phyloP scores from a whole-genome alignment of 2,329 filamentous ascomycete species.

The Diaporthe velutina region DNA sequence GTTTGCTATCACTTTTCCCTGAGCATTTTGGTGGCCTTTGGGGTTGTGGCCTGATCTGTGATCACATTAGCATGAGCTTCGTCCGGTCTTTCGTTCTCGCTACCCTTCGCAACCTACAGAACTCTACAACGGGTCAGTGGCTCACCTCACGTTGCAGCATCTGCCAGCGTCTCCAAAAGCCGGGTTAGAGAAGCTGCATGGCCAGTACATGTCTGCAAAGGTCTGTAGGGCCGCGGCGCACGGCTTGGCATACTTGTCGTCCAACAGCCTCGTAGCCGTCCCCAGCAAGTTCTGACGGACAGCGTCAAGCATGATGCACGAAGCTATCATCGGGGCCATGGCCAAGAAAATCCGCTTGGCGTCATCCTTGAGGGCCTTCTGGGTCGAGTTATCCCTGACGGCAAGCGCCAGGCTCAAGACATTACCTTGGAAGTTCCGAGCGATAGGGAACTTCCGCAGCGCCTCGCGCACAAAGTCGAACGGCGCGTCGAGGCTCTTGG shows the following conservation, averaged over 20 bases:
- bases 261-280: constrained; percentile 23
- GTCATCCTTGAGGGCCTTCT: not conserved
- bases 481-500: constrained; percentile 2
- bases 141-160: constrained; percentile 25
- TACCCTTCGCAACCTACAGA: rapidly evolving
- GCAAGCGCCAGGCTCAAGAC: constrained; percentile 1
- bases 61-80: not conserved
- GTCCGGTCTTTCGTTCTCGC: not conserved
- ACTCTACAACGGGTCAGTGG: not conserved
- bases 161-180: not conserved
- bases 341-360: not conserved
- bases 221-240: not conserved
- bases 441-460: constrained; percentile 11
- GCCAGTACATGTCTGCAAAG: constrained; percentile 17
- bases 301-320: constrained; percentile 6
- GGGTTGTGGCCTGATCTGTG: constrained; percentile 20
- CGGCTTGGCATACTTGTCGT: constrained; percentile 17
- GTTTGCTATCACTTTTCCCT: constrained; percentile 9
- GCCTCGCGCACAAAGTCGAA: constrained; percentile 23
- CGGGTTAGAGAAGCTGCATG: constrained; percentile 10
- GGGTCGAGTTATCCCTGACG: not conserved
- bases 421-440: constrained; percentile 6
- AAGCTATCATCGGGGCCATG: constrained; percentile 5
- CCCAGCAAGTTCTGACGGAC: constrained; percentile 14
- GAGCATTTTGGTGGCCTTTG: constrained; percentile 15